These are phyloP conservation scores for Fragaria vesca DNA, from an alignment of 306 rosid genomes.

Conservation along the genomic window DNA sequence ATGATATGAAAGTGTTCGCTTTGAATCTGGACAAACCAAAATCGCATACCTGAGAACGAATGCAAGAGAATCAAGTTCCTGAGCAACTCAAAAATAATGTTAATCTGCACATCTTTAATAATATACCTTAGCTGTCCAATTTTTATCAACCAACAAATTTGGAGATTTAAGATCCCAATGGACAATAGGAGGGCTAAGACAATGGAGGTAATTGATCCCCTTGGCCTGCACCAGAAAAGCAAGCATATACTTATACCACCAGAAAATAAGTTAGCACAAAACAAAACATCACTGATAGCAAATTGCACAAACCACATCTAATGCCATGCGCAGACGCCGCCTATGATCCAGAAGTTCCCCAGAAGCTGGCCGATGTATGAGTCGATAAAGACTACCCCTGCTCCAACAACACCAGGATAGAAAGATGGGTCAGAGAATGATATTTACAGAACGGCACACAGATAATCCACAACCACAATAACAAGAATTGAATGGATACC, in stretches of 20 bases:
- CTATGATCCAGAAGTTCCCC: constrained; percentile 79
- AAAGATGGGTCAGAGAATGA: constrained; percentile 6
- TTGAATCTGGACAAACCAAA: constrained; percentile 98
- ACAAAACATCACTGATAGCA: constrained; percentile 8
- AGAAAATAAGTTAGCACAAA: neutral
- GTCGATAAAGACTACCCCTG: constrained; percentile 91
- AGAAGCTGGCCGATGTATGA: constrained; percentile 85
- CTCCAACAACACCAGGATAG: constrained; percentile 19
- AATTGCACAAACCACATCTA: constrained; percentile 79
- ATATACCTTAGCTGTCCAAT: constrained; percentile 92
- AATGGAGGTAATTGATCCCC: constrained; percentile 96
- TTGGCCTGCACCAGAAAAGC: constrained; percentile 65
- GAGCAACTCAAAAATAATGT: constrained; percentile 15
- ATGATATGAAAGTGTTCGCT: constrained; percentile 84
- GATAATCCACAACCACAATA: neutral
- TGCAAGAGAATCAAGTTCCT: constrained; percentile 5
- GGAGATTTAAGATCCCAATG: constrained; percentile 99
- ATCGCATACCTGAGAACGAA: constrained; percentile 68
- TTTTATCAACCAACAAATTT: constrained; percentile 86
- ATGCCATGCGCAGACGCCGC: constrained; percentile 80
- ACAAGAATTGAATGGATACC: constrained; percentile 41
- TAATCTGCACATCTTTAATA: constrained; percentile 4
- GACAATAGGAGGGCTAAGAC: constrained; percentile 83
- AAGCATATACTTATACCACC: neutral
- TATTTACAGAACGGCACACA: neutral